phyloP scores from a whole-genome alignment of 2,329 filamentous ascomycete genomes.

The Colletotrichum costaricense region DNA sequence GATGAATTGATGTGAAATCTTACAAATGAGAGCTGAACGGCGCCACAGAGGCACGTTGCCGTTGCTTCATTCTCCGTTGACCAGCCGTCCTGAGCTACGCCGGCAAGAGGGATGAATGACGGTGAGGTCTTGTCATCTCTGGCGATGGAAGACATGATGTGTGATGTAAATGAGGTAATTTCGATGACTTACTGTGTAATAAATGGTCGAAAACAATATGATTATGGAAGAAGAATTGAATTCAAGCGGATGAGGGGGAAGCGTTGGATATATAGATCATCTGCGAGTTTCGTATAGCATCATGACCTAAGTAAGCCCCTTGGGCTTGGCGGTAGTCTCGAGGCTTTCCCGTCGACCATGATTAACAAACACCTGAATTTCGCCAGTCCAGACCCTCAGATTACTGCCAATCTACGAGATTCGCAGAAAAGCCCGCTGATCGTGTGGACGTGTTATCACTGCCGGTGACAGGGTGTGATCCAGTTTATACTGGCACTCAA shows the following conservation, averaged over 20 bases:
- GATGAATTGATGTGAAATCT: constrained; percentile 37
- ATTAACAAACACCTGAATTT: background rate
- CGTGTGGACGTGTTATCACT: too few relatives aligned
- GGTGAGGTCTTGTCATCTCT: constrained; percentile 43
- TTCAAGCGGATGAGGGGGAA: background rate
- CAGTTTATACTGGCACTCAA: background rate
- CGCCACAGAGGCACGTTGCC: constrained; percentile 70
- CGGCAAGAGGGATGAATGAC: constrained; percentile 39
- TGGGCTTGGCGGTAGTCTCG: background rate
- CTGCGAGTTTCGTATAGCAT: background rate
- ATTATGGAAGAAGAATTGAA: background rate
- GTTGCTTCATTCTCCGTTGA: constrained; percentile 60
- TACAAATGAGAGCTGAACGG: constrained; percentile 65
- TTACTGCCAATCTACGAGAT: background rate
- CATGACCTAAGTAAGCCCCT: background rate
- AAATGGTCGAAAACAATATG: background rate
- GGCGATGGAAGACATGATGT: background rate
- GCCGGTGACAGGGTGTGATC: background rate
- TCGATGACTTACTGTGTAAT: background rate
- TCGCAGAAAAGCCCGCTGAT: background rate
- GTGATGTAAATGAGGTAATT: background rate
- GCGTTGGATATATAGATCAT: background rate
- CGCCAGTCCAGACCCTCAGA: background rate
- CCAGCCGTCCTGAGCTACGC: constrained; percentile 53
- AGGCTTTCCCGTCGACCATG: background rate